These are phyloP conservation scores for Hypoxylon trugodes DNA, from an alignment of 495 filamentous ascomycete genomes.

Conservation along the genomic window DNA sequence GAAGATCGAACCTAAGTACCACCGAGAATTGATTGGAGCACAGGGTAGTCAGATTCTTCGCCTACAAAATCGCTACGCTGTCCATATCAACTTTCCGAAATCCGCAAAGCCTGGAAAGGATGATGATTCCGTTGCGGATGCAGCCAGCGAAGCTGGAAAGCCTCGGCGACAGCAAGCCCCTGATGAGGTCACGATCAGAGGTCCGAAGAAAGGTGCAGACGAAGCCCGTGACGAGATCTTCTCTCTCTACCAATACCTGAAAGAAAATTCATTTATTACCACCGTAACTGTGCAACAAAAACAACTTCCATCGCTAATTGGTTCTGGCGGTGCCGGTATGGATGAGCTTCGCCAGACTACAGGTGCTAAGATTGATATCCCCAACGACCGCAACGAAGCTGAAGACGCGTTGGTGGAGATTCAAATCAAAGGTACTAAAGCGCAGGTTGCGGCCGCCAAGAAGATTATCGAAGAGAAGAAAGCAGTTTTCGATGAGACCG, in stretches of 20 bases:
- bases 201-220: constrained; percentile 90
- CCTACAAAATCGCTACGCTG: constrained; percentile 86
- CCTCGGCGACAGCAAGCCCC: constrained; percentile 75
- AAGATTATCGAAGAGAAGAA: constrained; percentile 84
- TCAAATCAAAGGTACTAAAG: constrained; percentile 86
- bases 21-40: constrained; percentile 89
- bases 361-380: constrained; percentile 89
- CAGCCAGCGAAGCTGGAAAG: constrained; percentile 74
- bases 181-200: constrained; percentile 91
- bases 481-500: constrained; percentile 83
- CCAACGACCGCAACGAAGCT: constrained; percentile 64
- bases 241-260: constrained; percentile 82
- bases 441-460: constrained; percentile 89
- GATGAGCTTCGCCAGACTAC: constrained; percentile 84
- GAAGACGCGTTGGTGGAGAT: constrained; percentile 79
- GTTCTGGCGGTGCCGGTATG: constrained; percentile 86
- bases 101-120: constrained; percentile 68
- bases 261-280: constrained; percentile 81
- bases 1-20: constrained; percentile 87
- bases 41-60: constrained; percentile 91
- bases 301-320: constrained; percentile 89
- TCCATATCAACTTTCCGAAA: constrained; percentile 93
- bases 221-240: constrained; percentile 89
- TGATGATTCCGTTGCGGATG: constrained; percentile 73
- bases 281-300: constrained; percentile 84